Percentiles rank a stretch among this genome's conserved stretches.
phyloP scores from a whole-genome alignment of 306 rosid genomes.

The Betula pendula region DNA sequence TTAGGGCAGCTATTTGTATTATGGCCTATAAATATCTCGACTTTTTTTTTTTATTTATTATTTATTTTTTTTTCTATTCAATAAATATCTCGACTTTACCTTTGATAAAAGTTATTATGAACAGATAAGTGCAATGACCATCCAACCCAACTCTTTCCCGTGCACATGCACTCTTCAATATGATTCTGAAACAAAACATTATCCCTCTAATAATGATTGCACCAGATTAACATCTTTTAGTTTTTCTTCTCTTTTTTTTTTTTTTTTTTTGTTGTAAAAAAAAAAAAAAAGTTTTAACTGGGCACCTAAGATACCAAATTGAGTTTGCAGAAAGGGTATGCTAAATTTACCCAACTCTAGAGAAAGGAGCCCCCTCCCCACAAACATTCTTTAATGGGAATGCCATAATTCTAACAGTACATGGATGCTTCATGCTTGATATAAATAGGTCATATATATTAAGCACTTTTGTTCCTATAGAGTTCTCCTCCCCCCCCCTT shows the following conservation, averaged over 20 bases:
- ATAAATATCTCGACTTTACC: slow-evolving; percentile 15
- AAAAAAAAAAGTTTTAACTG: not conserved
- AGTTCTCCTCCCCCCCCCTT: too few species aligned
- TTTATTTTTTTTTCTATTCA: too few species aligned
- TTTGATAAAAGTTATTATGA: slow-evolving; percentile 14
- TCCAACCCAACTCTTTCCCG: not conserved
- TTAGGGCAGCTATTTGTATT: slow-evolving; percentile 15
- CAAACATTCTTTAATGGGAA: slow-evolving; percentile 32
- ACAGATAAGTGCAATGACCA: slow-evolving; percentile 12
- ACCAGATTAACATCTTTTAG: not conserved
- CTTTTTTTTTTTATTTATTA: too few species aligned
- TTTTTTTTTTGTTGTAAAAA: too few species aligned
- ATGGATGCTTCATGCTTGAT: too few species aligned
- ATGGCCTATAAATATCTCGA: slow-evolving; percentile 4
- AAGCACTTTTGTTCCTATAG: not conserved
- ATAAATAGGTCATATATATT: too few species aligned
- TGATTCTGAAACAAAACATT: not conserved
- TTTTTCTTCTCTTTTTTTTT: not conserved
- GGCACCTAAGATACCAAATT: not conserved
- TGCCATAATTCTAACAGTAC: not conserved
- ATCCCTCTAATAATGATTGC: slow-evolving; percentile 5
- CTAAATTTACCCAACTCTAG: not conserved
- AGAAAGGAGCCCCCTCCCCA: slow-evolving; percentile 23
- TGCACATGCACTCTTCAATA: too few species aligned
- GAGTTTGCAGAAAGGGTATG: not conserved